Percentiles rank a stretch among this genome's conserved stretches.
These are phyloP conservation scores for Pichia insulana DNA, from an alignment of 805 yeast species.

Conservation along the genomic window DNA sequence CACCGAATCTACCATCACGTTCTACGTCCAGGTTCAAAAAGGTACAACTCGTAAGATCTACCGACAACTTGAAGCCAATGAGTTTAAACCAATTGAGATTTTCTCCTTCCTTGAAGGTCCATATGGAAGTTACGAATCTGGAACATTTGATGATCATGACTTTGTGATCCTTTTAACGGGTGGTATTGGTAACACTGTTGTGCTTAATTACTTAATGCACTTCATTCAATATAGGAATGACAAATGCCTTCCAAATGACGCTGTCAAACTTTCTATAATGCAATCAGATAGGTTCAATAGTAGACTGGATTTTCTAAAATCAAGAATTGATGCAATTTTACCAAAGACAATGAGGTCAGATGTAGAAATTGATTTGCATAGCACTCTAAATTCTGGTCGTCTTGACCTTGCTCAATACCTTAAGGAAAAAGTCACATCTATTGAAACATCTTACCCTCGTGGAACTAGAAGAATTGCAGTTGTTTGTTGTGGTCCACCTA, in stretches of 20 bases:
- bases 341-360: neutral
- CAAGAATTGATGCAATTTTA: neutral
- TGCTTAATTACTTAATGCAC: neutral
- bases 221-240: too few relatives aligned
- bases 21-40: slow-evolving; percentile 4
- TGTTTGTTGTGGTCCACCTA: slow-evolving; percentile 1
- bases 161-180: slow-evolving; percentile 4
- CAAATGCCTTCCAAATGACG: neutral
- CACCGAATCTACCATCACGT: neutral
- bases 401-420: neutral
- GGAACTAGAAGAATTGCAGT: slow-evolving; percentile 1
- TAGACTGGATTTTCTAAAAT: neutral
- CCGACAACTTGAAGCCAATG: neutral
- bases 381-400: neutral
- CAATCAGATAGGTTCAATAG: neutral
- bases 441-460: neutral
- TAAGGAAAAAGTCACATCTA: neutral
- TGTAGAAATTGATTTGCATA: neutral
- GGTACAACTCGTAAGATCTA: slow-evolving; percentile 7
- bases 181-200: slow-evolving; percentile 10
- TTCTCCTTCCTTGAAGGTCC: slow-evolving; percentile 8
- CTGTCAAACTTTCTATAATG: neutral
- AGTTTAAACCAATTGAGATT: slow-evolving; percentile 1
- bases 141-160: slow-evolving; percentile 1
- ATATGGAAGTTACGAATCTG: slow-evolving; percentile 6